Evolutionary conservation across 1,139 yeast species (phyloP), one percentile per base, ranked within the genome.

Genomic region (Lodderomyces oxycetoniae): DNA sequence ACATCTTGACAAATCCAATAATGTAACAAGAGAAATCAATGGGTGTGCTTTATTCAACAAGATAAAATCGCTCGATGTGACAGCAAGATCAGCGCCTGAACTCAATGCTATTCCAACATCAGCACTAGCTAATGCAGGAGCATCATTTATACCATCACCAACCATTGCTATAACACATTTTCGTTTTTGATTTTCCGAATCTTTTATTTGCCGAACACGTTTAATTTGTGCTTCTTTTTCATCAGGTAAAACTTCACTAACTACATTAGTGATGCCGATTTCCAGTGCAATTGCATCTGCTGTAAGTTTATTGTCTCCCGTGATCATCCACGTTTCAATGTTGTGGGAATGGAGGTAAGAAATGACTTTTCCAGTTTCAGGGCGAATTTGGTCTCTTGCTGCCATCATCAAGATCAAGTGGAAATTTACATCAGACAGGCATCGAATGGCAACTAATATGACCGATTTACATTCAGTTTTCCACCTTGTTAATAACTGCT

Each of bases 241-340:
- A 35, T 77, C 75, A 0, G 93, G 93, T 26, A 83, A 59, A 5
- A 84, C 91, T 32, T 78, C 86, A 16, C 88, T 80, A 30, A 82
- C 65, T n/a, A 84, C 79, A 36, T 74, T 65, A 3, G 62, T 63
- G 17, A 84, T 79, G 0, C 85, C 84, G 21, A 84, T 63, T 45
- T 79, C 82, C 5, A 52, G 48, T 0, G 84, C 93, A 21, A 84
- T 78, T 0, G 86, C 79, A 27, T 64, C 62, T 1, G 93, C 93
- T 0, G 93, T 82, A 11, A 67, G 50, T 30, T 53, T 63, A 48
- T 82, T 81, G 49, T 84, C 94, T 13, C 93, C 93, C 3, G 75
- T 70, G 20, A 71, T 74, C 82, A 80, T 81, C 81, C 85, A 84
- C 35, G 84, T 74, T 15, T 74, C 71, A 22, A 82, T 72, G 1